Conservation (phyloP, 1,284 basidiomycete species). For the Tilletia horrida region DNA sequence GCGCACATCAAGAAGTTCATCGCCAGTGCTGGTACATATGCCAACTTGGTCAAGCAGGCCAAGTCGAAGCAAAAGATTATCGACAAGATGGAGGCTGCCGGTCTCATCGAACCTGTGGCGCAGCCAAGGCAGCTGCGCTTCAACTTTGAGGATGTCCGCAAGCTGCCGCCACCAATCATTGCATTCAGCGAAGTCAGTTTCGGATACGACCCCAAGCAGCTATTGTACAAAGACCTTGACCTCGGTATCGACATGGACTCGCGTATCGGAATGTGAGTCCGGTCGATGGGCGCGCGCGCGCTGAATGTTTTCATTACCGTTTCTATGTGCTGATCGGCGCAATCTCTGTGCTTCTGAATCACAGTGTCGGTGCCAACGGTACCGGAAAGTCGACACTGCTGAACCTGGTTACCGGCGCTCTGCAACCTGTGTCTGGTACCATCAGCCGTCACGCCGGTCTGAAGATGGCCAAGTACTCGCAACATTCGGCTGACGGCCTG, state of each 20-base stretch:
- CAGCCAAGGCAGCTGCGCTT: constrained; percentile 72
- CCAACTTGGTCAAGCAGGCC: constrained; percentile 95
- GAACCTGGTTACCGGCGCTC: constrained; percentile 81
- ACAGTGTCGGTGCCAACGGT: constrained; percentile 85
- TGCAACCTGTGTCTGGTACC: constrained; percentile 79
- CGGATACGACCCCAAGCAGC: constrained; percentile 85
- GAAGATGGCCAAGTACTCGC: constrained; percentile 78
- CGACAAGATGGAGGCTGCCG: constrained; percentile 99
- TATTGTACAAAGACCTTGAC: constrained; percentile 79
- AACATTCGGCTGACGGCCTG: constrained; percentile 97
- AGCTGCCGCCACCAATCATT: constrained; percentile 93
- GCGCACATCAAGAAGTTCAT: constrained; percentile 96
- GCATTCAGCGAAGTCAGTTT: constrained; percentile 93
- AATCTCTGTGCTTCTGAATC: too few relatives aligned
- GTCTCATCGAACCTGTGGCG: constrained; percentile 86
- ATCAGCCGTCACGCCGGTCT: constrained; percentile 81
- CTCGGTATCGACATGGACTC: constrained; percentile 88
- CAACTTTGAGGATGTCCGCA: constrained; percentile 92
- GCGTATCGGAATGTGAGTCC: constrained; percentile 74
- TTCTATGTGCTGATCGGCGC: too few relatives aligned
- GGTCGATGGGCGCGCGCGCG: too few relatives aligned
- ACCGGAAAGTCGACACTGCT: constrained; percentile 96
- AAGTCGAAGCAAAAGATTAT: constrained; percentile 98
- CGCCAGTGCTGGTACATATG: constrained; percentile 96
- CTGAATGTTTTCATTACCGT: too few relatives aligned